Conservation (phyloP, 1,284 basidiomycete species). For the Austroboletus novae-zelandiae region DNA sequence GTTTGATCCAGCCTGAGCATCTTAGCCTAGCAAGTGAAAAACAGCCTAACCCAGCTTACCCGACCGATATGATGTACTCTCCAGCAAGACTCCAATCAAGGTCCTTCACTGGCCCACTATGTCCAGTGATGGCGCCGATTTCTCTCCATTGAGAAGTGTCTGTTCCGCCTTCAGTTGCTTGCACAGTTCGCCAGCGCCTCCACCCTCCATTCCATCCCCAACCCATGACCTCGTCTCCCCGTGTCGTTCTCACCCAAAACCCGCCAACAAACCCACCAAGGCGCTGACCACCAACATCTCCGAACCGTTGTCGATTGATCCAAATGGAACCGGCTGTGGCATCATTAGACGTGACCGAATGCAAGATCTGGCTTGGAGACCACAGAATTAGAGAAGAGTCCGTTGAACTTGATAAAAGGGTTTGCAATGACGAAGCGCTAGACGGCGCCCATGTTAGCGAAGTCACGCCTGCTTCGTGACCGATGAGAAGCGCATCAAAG, state of each 20-base stretch:
- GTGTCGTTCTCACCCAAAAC: slow-evolving; percentile 56
- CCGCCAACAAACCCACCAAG: slow-evolving; percentile 90
- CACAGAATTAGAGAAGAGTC: slow-evolving; percentile 93
- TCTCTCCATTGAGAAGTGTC: slow-evolving; percentile 66
- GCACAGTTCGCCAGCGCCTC: slow-evolving; percentile 70
- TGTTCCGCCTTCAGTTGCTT: slow-evolving; percentile 11
- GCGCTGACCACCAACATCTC: slow-evolving; percentile 86
- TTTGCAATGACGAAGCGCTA: slow-evolving; percentile 33
- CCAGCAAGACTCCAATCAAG: slow-evolving; percentile 83
- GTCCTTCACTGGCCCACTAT: slow-evolving; percentile 74
- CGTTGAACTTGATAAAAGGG: slow-evolving; percentile 83
- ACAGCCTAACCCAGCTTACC: slow-evolving; percentile 45
- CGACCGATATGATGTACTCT: slow-evolving; percentile 79
- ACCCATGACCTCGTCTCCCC: slow-evolving; percentile 66
- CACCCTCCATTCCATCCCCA: slow-evolving; percentile 94
- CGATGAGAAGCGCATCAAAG: slow-evolving; percentile 88
- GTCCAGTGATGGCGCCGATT: slow-evolving; percentile 76
- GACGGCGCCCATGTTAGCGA: slow-evolving; percentile 76
- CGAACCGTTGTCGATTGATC: slow-evolving; percentile 88
- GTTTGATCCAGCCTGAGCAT: slow-evolving; percentile 78
- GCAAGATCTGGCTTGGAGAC: slow-evolving; percentile 65
- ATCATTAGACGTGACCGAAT: slow-evolving; percentile 33
- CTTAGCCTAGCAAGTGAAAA: slow-evolving; percentile 1
- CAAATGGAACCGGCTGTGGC: slow-evolving; percentile 63
- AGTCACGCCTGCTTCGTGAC: slow-evolving; percentile 91